Evolutionary conservation across 345 rosid species (phyloP).

Genomic region (Eucalyptus dawsonii): DNA sequence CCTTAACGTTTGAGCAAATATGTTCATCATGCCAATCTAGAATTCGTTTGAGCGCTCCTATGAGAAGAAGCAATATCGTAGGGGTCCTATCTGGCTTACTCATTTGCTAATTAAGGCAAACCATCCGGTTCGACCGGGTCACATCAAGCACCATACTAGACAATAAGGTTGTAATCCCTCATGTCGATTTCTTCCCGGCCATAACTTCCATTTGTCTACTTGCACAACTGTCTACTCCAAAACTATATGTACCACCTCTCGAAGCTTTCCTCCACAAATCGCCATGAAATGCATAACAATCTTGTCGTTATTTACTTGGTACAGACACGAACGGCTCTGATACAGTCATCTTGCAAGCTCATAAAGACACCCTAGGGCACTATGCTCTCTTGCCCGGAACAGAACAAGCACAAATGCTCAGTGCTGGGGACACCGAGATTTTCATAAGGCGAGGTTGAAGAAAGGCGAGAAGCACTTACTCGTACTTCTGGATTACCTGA

Average conservation of each 20-base stretch:
- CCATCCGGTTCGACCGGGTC: not conserved
- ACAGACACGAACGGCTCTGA: fast-evolving
- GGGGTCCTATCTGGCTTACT: not conserved
- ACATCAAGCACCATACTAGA: not conserved
- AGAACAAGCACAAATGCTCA: not conserved
- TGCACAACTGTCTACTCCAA: not conserved
- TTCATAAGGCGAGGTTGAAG: not conserved
- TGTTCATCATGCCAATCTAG: not conserved
- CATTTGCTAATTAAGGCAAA: not conserved
- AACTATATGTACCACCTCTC: not conserved
- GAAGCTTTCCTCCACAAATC: not conserved
- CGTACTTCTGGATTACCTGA: not conserved
- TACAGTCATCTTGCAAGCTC: no score
- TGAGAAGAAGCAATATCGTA: not conserved
- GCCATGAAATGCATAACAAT: not conserved
- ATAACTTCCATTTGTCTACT: not conserved
- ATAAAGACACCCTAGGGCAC: no score
- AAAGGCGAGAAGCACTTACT: not conserved
- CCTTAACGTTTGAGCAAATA: not conserved
- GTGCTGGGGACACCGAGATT: not conserved
- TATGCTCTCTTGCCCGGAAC: not conserved
- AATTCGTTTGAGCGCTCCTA: not conserved
- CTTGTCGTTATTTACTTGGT: not conserved
- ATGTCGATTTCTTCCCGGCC: not conserved
- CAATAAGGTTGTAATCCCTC: not conserved